These are phyloP conservation scores for Exophiala oligosperma DNA, from an alignment of 2,329 filamentous ascomycete genomes.

Conservation along the genomic window DNA sequence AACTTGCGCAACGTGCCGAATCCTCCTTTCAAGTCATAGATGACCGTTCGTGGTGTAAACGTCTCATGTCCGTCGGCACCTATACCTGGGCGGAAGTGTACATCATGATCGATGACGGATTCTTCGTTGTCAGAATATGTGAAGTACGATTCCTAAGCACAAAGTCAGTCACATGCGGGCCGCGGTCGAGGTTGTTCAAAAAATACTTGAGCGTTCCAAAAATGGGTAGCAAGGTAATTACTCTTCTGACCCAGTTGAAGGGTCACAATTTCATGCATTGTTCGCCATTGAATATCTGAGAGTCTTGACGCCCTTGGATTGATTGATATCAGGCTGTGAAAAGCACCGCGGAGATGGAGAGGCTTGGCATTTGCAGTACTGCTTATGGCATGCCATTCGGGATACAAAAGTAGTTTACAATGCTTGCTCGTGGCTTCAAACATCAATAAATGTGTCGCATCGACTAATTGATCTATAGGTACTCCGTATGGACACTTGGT, in stretches of 20 bases:
- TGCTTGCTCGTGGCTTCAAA: too few relatives aligned
- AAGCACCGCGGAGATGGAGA: too few relatives aligned
- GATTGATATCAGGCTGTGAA: too few relatives aligned
- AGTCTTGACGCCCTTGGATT: neutral
- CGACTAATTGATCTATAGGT: too few relatives aligned
- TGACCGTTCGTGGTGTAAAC: constrained; percentile 84
- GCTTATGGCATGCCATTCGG: too few relatives aligned
- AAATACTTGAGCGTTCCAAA: constrained; percentile 88
- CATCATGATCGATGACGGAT: constrained; percentile 72
- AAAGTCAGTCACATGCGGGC: neutral
- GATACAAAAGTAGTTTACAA: too few relatives aligned
- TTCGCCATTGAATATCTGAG: neutral
- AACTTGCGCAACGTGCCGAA: constrained; percentile 87
- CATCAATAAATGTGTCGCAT: too few relatives aligned
- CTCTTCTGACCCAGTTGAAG: constrained; percentile 89
- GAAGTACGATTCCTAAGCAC: constrained; percentile 88
- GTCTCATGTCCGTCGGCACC: constrained; percentile 85
- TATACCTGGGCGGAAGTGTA: constrained; percentile 84
- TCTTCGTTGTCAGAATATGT: constrained; percentile 72
- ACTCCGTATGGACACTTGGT: too few relatives aligned
- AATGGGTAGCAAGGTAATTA: constrained; percentile 93
- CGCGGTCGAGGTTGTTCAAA: constrained; percentile 3
- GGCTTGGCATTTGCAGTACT: too few relatives aligned
- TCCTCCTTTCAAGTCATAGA: constrained; percentile 92
- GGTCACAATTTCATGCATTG: constrained; percentile 93